Conservation (phyloP, 23 red algal species). For the Chondrus crispus region DNA sequence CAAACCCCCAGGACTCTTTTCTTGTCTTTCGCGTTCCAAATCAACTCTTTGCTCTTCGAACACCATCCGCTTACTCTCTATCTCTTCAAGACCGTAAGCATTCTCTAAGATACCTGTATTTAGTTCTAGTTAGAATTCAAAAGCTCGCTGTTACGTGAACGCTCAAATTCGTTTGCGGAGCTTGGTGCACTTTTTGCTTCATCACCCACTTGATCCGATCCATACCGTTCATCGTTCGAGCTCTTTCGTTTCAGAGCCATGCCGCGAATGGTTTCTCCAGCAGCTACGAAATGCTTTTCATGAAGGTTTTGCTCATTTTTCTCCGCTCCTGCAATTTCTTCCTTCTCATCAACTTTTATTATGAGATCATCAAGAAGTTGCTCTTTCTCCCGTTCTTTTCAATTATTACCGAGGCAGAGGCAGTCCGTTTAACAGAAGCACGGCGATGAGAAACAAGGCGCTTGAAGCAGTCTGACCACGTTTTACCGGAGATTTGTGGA, state of each 20-base stretch:
- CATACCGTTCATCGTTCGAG: neutral
- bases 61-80: neutral
- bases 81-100: too few species aligned
- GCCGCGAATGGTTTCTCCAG: neutral
- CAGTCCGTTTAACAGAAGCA: neutral
- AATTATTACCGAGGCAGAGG: neutral
- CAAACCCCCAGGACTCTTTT: neutral
- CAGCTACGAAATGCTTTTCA: neutral
- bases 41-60: neutral
- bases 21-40: too few species aligned
- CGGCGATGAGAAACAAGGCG: neutral
- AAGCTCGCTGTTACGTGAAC: too few species aligned
- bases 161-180: too few species aligned
- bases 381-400: neutral
- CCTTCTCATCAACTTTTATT: constrained; percentile 18
- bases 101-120: too few species aligned
- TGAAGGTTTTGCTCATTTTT: neutral
- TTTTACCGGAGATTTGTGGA: too few species aligned
- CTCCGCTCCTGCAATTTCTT: neutral
- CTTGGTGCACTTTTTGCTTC: too few species aligned
- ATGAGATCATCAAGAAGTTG: neutral
- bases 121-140: too few species aligned
- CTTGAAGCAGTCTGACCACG: constrained; percentile 14
- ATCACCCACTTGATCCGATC: too few species aligned
- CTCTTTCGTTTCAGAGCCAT: neutral